Evolutionary conservation across 768 basidiomycete genomes (phyloP), one percentile per base, ranked within the genome.

Genomic region (Termitomyces sp.): DNA sequence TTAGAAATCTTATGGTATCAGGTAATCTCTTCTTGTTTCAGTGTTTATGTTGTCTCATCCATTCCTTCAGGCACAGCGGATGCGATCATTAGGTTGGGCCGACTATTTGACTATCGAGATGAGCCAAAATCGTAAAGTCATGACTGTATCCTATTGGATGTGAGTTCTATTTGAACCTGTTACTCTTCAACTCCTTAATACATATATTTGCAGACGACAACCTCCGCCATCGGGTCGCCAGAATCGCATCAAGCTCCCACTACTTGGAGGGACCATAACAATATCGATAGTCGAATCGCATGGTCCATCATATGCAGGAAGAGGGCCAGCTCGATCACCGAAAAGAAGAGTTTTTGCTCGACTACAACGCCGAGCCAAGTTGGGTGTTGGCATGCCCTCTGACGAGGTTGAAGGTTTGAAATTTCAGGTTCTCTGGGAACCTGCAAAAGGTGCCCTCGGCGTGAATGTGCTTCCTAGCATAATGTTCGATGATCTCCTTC

Each of bases 141-240:
- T 97, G 64, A 82, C 78, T 6, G 81, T 88, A 31, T 85, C 85
- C n/a, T 98, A 98, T 70, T 98, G 96, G 96, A 77, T 90, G 94
- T 94, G 69, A 66, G 85, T 71, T 49, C 29, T 37, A 54, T 15
- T 29, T 38, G 31, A 42, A 57, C 11, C 4, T 45, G 14, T 31
- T 56, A 4, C 7, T 6, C 40, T 12, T 31, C 14, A 17, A 47
- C 11, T 37, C n/a, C 14, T 42, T 64, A 20, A 61, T 59, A 42
- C 31, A 38, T 6, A 40, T 40, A 46, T 56, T 29, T 25, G 20
- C 59, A 76, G 73, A 61, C 72, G 74, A 50, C 49, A 59, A 63
- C 59, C 48, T 52, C 66, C 56, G 67, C 74, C 71, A 60, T 75
- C 68, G 8, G 69, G 71, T 14, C 75, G 73, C 25, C 72, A 69